Conservation (phyloP, 768 basidiomycete species). For the Suillus spraguei region DNA sequence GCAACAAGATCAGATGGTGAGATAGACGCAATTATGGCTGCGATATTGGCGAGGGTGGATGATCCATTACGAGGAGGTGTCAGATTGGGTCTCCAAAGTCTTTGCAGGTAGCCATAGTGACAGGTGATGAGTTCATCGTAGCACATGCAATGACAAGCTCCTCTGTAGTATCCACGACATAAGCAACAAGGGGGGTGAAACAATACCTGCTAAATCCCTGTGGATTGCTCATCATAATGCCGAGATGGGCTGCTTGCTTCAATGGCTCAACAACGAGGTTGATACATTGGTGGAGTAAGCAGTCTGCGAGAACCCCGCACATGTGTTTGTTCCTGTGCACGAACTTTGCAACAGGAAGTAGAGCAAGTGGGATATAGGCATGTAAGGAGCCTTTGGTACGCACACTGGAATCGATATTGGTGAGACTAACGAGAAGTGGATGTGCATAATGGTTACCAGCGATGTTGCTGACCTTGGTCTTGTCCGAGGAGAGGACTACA, state of each 20-base stretch:
- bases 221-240: constrained; percentile 25
- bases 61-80: constrained; percentile 29
- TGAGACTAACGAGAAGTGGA: constrained; percentile 17
- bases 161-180: constrained; percentile 24
- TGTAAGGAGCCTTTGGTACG: constrained; percentile 19
- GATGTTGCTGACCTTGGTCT: constrained; percentile 26
- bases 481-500: constrained; percentile 34
- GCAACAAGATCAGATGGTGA: constrained; percentile 6
- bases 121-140: constrained; percentile 29
- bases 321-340: constrained; percentile 6
- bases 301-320: constrained; percentile 16
- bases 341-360: constrained; percentile 28
- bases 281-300: constrained; percentile 24
- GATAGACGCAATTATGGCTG: not conserved
- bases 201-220: constrained; percentile 18
- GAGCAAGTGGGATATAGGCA: constrained; percentile 20
- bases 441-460: constrained; percentile 13
- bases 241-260: constrained; percentile 20
- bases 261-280: constrained; percentile 20
- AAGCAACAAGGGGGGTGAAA: constrained; percentile 29
- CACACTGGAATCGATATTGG: constrained; percentile 16
- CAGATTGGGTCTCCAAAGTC: constrained; percentile 33
- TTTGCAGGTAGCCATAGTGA: constrained; percentile 33
- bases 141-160: constrained; percentile 9
- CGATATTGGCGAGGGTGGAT: constrained; percentile 27